Evolutionary conservation across 805 yeast genomes (phyloP).

Genomic region (Pichia exigua): DNA sequence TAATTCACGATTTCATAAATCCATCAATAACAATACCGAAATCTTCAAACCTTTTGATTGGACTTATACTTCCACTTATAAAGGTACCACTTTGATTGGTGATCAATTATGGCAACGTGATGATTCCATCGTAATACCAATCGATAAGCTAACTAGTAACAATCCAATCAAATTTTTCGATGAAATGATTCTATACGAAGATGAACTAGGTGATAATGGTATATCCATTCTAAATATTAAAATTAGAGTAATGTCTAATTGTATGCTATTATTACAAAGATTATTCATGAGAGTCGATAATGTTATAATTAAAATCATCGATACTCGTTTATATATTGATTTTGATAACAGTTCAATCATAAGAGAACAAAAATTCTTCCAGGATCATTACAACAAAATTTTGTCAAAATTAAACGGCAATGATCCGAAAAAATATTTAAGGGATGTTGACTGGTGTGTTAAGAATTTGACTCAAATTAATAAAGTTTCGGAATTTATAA

Average conservation of each 20-base stretch:
- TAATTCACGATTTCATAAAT: conserved; percentile 28
- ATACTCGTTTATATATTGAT: conserved; percentile 78
- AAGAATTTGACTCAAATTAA: conserved; percentile 23
- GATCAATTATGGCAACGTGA: conserved; percentile 16
- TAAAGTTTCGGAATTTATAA: not conserved
- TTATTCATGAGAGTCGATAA: conserved; percentile 85
- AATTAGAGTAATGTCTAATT: conserved; percentile 80
- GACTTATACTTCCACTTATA: conserved; percentile 84
- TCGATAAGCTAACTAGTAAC: conserved; percentile 54
- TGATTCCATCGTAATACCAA: conserved; percentile 45
- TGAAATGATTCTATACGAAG: conserved; percentile 84
- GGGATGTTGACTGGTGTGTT: conserved; percentile 86
- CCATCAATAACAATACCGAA: not conserved
- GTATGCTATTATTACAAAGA: conserved; percentile 66
- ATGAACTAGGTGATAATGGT: conserved; percentile 95
- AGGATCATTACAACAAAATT: conserved; percentile 44
- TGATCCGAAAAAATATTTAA: conserved; percentile 59
- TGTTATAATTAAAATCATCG: conserved; percentile 76
- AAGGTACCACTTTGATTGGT: conserved; percentile 41
- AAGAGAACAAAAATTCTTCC: conserved; percentile 71
- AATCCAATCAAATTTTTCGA: conserved; percentile 88
- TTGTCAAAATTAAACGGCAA: conserved; percentile 26
- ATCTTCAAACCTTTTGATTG: conserved; percentile 86
- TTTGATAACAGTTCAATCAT: conserved; percentile 55
- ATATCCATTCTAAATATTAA: conserved; percentile 69